Evolutionary conservation across 495 filamentous ascomycete species (phyloP).

Genomic region (Aspergillus carlsbadensis): DNA sequence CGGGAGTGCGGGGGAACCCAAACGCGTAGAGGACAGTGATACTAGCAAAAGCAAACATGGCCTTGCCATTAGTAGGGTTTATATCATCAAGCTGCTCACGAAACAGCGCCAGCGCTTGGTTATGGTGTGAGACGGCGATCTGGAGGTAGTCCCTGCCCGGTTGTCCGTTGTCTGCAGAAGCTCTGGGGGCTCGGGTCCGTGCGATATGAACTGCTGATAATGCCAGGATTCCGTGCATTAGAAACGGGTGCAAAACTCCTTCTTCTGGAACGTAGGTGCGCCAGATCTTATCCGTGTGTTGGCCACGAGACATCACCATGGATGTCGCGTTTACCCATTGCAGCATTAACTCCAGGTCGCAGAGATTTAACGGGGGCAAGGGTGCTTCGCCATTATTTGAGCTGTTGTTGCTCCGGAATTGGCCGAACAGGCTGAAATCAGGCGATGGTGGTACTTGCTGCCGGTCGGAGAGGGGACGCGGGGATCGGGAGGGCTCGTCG

Average conservation of each 20-base stretch:
- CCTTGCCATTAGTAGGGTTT: conserved; percentile 43
- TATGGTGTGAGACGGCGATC: conserved; percentile 48
- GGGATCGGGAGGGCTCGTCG: conserved; percentile 25
- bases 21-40: conserved; percentile 52
- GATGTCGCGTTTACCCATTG: conserved; percentile 44
- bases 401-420: conserved; percentile 16
- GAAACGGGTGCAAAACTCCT: conserved; percentile 45
- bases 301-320: conserved; percentile 29
- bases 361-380: conserved; percentile 29
- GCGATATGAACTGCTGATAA: conserved; percentile 49
- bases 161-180: not conserved
- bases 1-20: conserved; percentile 42
- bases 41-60: conserved; percentile 51
- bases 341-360: conserved; percentile 44
- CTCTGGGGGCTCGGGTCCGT: conserved; percentile 21
- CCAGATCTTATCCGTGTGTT: conserved; percentile 42
- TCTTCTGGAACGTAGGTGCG: conserved; percentile 42
- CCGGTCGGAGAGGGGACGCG: conserved; percentile 16
- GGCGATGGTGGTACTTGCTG: conserved; percentile 25
- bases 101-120: conserved; percentile 46
- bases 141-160: conserved; percentile 28
- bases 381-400: not conserved
- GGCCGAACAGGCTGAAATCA: conserved; percentile 26
- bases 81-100: conserved; percentile 41
- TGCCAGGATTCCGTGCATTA: conserved; percentile 54